Conservation (phyloP, 345 rosid genomes). For the Brassica cretica region DNA sequence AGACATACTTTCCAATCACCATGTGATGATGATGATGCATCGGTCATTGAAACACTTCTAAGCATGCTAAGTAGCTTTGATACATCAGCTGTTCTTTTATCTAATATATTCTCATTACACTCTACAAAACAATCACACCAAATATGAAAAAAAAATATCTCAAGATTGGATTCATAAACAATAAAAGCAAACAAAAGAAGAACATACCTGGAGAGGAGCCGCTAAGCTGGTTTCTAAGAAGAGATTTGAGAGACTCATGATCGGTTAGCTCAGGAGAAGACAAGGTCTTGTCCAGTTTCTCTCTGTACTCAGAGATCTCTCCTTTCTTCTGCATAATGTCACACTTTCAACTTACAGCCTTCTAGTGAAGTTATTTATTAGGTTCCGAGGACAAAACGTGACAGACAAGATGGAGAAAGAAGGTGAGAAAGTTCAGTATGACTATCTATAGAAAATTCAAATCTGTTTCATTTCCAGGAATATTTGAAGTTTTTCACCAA, state of each 20-base stretch:
- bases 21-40: conserved; percentile 35
- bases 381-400: conserved; percentile 25
- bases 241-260: conserved; percentile 53
- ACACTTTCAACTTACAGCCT: background rate
- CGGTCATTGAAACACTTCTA: conserved; percentile 53
- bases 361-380: background rate
- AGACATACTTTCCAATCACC: conserved; percentile 84
- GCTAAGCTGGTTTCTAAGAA: conserved; percentile 58
- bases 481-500: conserved; percentile 21
- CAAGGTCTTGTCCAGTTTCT: conserved; percentile 70
- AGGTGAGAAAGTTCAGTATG: conserved; percentile 27
- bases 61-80: conserved; percentile 71
- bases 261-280: conserved; percentile 68
- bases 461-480: background rate
- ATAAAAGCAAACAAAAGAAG: background rate
- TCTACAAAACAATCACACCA: conserved; percentile 42
- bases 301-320: conserved; percentile 67
- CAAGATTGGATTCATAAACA: background rate
- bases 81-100: conserved; percentile 61
- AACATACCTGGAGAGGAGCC: conserved; percentile 52
- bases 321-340: conserved; percentile 51
- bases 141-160: conserved; percentile 16
- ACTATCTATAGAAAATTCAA: conserved; percentile 17
- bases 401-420: conserved; percentile 42
- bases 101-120: conserved; percentile 50